A percentile compares a stretch with the other conserved stretches of the same genome.
phyloP scores from a whole-genome alignment of 306 rosid genomes.

The Clitoria ternatea region DNA sequence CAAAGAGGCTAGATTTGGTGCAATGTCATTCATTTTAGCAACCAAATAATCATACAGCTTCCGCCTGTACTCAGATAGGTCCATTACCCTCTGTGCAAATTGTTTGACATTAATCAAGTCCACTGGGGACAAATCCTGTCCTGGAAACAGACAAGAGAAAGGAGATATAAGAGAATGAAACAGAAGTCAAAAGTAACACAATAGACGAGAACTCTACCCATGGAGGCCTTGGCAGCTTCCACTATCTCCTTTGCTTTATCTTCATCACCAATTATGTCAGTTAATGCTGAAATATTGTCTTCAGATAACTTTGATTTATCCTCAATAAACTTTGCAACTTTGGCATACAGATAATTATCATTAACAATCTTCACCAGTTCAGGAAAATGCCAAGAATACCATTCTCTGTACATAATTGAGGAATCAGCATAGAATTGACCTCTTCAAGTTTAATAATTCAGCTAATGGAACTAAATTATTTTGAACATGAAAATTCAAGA shows the following conservation, averaged over 20 bases:
- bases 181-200: background rate
- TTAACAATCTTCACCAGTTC: constrained; percentile 67
- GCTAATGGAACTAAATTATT: background rate
- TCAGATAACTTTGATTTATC: constrained; percentile 62
- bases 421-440: background rate
- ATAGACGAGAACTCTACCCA: constrained; percentile 45
- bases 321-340: constrained; percentile 53
- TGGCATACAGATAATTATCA: constrained; percentile 70
- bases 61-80: constrained; percentile 68
- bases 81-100: constrained; percentile 82
- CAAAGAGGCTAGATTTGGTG: constrained; percentile 84
- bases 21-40: constrained; percentile 76
- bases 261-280: constrained; percentile 62
- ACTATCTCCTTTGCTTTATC: constrained; percentile 83
- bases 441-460: background rate
- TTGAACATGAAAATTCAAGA: background rate
- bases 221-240: constrained; percentile 92
- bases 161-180: background rate
- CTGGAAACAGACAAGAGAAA: constrained; percentile 36
- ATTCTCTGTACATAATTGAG: constrained; percentile 50
- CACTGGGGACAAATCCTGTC: constrained; percentile 72
- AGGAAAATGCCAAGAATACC: constrained; percentile 83
- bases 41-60: constrained; percentile 68
- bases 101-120: constrained; percentile 81
- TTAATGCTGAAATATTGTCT: constrained; percentile 44